phyloP scores from a whole-genome alignment of 768 basidiomycete species.

The Heimioporus sp. region DNA sequence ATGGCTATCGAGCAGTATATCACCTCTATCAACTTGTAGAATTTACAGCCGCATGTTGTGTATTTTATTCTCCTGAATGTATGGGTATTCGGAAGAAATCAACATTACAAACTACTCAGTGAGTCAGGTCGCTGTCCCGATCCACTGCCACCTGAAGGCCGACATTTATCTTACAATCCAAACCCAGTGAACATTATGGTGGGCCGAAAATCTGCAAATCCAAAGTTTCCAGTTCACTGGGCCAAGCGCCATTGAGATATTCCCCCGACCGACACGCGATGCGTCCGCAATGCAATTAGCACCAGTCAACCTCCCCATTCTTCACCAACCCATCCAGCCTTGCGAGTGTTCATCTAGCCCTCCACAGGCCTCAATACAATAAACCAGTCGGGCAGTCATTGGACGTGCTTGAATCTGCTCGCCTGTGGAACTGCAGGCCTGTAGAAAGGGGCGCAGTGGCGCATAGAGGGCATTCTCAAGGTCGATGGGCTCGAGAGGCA shows the following conservation, averaged over 20 bases:
- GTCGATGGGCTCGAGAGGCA: conserved; percentile 24
- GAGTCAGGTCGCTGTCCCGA: no score
- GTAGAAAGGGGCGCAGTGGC: neutral
- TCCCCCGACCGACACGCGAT: no score
- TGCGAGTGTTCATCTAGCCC: conserved; percentile 17
- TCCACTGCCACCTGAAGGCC: no score
- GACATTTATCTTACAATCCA: no score
- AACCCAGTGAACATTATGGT: no score
- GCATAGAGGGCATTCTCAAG: conserved; percentile 17
- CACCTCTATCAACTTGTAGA: conserved; percentile 6
- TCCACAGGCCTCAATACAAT: conserved; percentile 21
- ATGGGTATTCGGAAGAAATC: no score
- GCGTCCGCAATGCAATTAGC: neutral
- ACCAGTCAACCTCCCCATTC: conserved; percentile 23
- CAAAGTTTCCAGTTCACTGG: no score
- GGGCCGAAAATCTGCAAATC: no score
- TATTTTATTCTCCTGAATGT: no score
- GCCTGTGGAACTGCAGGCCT: conserved; percentile 4
- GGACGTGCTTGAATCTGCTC: conserved; percentile 20
- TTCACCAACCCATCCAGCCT: conserved; percentile 21
- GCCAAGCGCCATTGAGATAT: no score
- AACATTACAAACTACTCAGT: no score
- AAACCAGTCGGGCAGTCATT: conserved; percentile 20
- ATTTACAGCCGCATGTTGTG: no score
- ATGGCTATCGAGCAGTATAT: conserved; percentile 17